A percentile compares a stretch with the other conserved stretches of the same genome.
phyloP scores from a whole-genome alignment of 164 flowering plant species.

The Taxillus chinensis region DNA sequence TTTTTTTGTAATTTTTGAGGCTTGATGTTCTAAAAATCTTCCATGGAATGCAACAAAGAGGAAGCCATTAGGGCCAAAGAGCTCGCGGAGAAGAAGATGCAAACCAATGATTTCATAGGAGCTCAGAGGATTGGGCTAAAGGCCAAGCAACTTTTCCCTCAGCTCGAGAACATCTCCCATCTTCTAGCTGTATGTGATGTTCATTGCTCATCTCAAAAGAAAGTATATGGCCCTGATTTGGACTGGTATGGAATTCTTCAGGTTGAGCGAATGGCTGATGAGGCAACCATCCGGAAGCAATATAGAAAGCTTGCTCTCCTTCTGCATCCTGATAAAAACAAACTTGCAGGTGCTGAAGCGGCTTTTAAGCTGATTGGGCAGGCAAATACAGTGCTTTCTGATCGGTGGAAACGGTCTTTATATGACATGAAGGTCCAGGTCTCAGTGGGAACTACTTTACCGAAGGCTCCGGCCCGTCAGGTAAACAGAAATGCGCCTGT shows the following conservation, averaged over 20 bases:
- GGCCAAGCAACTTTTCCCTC: conserved; percentile 21
- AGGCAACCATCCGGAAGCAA: conserved; percentile 17
- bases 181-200: conserved; percentile 21
- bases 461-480: background rate
- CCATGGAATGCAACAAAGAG: conserved; percentile 28
- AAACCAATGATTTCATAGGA: conserved; percentile 11
- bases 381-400: conserved; percentile 31
- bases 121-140: conserved; percentile 21
- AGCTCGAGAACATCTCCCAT: conserved; percentile 22
- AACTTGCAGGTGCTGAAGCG: conserved; percentile 43
- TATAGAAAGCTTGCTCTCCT: conserved; percentile 29
- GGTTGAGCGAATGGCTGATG: conserved; percentile 23
- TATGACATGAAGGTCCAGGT: background rate
- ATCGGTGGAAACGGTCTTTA: background rate
- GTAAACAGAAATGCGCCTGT: background rate
- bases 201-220: conserved; percentile 14
- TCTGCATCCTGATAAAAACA: conserved; percentile 11
- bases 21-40: background rate
- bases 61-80: conserved; percentile 20
- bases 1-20: background rate
- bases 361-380: conserved; percentile 49
- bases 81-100: conserved; percentile 22
- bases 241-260: conserved; percentile 32
- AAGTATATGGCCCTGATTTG: conserved; percentile 12
- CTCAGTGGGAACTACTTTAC: background rate